Evolutionary conservation across 1,284 basidiomycete genomes (phyloP), one percentile per base, ranked within the genome.

Genomic region (Sanghuangporus weigelae): DNA sequence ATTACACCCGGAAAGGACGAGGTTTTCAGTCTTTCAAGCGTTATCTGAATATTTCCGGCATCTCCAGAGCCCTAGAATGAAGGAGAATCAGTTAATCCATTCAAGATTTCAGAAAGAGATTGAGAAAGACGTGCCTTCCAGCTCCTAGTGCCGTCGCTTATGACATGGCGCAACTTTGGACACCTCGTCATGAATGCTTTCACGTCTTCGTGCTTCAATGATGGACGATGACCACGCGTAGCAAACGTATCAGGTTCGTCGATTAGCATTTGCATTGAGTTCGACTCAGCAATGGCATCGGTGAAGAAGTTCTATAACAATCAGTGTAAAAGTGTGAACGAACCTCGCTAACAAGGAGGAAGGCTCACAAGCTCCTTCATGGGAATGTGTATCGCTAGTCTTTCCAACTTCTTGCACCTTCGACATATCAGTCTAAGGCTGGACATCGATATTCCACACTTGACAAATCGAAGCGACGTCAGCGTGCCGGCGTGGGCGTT

Each of bases 331-430:
- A n/a, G 21, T n/a, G 26, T 4, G 26, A 31, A 2, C 26, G 5
- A 31, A 31, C 26, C 26, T 31, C 26, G 26, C 26, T 31, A 31
- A 31, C 2, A 14, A n/a, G 44, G 21, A 14, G n/a, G 7, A 11
- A 46, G 21, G 72, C 81, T 64, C 60, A 86, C 85, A 26, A 84
- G 69, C 6, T 85, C 80, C 67, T 79, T 81, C 60, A 77, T 71
- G 2, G 84, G 81, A 8, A 87, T 69, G 19, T 78, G 73, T 19
- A 87, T 66, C 53, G 79, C 79, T 11, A 88, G 72, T 59, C 79
- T 74, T 69, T 85, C 80, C 14, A 89, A 75, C 35, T 73, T 68
- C 10, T 69, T 65, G 68, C 84, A 85, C 16, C 69, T 66, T 40
- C 72, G 71, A 68, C 79, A 81, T 19, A 88, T 77, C 23, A 69